These are phyloP conservation scores for Trypanosoma vivax DNA, from an alignment of 208 protist species.

Conservation along the genomic window DNA sequence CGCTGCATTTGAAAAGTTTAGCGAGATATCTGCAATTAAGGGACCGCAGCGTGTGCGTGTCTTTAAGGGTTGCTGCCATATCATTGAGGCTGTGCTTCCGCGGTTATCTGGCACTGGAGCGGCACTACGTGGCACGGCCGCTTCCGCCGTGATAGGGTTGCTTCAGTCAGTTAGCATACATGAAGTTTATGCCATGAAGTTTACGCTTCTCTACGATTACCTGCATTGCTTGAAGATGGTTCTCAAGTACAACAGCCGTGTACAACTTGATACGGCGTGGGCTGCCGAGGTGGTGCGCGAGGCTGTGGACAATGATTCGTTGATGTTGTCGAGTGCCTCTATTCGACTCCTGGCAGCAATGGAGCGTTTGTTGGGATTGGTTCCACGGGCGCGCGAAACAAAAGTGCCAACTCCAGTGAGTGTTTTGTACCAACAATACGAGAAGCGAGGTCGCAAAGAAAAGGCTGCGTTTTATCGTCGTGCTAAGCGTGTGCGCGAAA, in stretches of 20 bases:
- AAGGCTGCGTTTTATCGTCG: slow-evolving; percentile 59
- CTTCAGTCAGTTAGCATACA: slow-evolving; percentile 49
- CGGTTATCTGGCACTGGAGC: slow-evolving; percentile 63
- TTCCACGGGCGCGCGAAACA: slow-evolving; percentile 62
- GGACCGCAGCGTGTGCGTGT: slow-evolving; percentile 67
- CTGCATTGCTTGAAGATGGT: slow-evolving; percentile 79
- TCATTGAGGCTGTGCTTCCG: slow-evolving; percentile 71
- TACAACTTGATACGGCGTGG: slow-evolving; percentile 65
- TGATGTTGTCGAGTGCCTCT: slow-evolving; percentile 66
- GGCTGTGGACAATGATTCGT: slow-evolving; percentile 60
- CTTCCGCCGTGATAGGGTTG: slow-evolving; percentile 43
- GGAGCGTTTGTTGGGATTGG: slow-evolving; percentile 60
- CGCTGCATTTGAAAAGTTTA: slow-evolving; percentile 69
- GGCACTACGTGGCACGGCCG: slow-evolving; percentile 40
- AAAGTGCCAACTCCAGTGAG: slow-evolving; percentile 73
- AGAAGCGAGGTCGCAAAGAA: slow-evolving; percentile 22
- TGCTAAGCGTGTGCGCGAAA: slow-evolving; percentile 53
- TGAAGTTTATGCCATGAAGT: slow-evolving; percentile 76
- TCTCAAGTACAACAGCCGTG: slow-evolving; percentile 77
- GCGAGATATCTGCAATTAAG: slow-evolving; percentile 49
- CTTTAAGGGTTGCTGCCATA: slow-evolving; percentile 63
- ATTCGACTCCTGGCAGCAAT: slow-evolving; percentile 57
- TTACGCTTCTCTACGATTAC: slow-evolving; percentile 78
- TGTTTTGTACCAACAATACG: slow-evolving; percentile 72
- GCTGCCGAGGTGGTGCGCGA: slow-evolving; percentile 36